Evolutionary conservation across 2,329 filamentous ascomycete genomes (phyloP).

Genomic region (Trichoderma guizhouense): DNA sequence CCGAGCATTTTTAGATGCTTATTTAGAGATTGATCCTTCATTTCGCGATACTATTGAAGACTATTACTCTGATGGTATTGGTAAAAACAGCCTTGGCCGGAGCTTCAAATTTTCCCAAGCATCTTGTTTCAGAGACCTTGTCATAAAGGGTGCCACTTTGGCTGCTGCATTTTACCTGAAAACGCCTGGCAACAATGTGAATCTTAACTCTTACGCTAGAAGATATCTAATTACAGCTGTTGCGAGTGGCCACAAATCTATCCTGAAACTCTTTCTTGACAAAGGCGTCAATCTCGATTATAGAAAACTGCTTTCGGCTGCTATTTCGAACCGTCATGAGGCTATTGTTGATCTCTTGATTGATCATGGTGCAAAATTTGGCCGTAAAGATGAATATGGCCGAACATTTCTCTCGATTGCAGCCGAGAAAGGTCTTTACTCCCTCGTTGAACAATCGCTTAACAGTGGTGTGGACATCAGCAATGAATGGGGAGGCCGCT

Average conservation of each 20-base stretch:
- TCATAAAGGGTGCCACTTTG: not conserved
- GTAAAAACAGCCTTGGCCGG: not conserved
- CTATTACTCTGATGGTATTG: not conserved
- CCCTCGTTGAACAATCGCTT: not conserved
- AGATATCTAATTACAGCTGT: not conserved
- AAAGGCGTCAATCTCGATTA: not conserved
- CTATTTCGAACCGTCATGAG: not conserved
- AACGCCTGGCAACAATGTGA: too few relatives aligned
- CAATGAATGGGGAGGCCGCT: too few relatives aligned
- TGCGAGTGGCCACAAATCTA: not conserved
- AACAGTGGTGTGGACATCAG: too few relatives aligned
- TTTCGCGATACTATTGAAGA: not conserved
- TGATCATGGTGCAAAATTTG: not conserved
- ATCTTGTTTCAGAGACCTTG: not conserved
- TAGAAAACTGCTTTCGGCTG: not conserved
- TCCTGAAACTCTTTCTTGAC: not conserved
- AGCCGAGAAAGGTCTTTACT: not conserved
- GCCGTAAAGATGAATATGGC: fast-evolving
- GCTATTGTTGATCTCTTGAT: not conserved
- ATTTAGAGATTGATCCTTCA: not conserved
- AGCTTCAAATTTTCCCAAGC: not conserved
- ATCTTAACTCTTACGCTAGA: fast-evolving
- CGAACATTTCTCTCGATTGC: not conserved
- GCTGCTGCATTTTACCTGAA: not conserved
- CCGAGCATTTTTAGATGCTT: not conserved